phyloP scores from a whole-genome alignment of 768 basidiomycete genomes.

The Lentinula sp. region DNA sequence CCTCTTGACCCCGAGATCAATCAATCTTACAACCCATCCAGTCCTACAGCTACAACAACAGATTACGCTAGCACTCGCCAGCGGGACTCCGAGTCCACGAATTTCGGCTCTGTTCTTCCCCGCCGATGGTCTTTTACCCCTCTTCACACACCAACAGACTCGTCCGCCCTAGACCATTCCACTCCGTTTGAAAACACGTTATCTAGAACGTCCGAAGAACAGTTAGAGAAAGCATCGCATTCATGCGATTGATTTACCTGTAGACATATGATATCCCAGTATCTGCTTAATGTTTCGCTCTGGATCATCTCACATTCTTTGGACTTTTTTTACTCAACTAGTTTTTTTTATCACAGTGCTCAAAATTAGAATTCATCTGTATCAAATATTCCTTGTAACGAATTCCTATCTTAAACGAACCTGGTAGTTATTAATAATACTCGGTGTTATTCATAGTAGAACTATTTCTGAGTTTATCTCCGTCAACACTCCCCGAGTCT shows the following conservation, averaged over 20 bases:
- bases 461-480: too few relatives aligned
- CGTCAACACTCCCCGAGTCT: too few relatives aligned
- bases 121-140: constrained; percentile 12
- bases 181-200: constrained; percentile 1
- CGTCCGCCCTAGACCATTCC: constrained; percentile 1
- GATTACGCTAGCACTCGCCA: constrained; percentile 1
- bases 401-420: too few relatives aligned
- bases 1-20: constrained; percentile 25
- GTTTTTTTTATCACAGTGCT: background rate
- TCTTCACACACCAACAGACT: constrained; percentile 8
- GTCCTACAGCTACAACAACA: constrained; percentile 12
- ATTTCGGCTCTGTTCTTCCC: constrained; percentile 9
- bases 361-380: background rate
- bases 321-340: background rate
- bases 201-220: constrained; percentile 3
- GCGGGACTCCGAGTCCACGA: constrained; percentile 9
- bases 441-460: too few relatives aligned
- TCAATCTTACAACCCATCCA: constrained; percentile 26
- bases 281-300: background rate
- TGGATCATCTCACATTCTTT: background rate
- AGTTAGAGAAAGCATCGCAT: background rate
- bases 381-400: background rate
- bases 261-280: background rate
- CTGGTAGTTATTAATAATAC: too few relatives aligned
- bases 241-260: background rate